These are phyloP conservation scores for Candida coleopterorum DNA, from an alignment of 805 yeast species.

Conservation along the genomic window DNA sequence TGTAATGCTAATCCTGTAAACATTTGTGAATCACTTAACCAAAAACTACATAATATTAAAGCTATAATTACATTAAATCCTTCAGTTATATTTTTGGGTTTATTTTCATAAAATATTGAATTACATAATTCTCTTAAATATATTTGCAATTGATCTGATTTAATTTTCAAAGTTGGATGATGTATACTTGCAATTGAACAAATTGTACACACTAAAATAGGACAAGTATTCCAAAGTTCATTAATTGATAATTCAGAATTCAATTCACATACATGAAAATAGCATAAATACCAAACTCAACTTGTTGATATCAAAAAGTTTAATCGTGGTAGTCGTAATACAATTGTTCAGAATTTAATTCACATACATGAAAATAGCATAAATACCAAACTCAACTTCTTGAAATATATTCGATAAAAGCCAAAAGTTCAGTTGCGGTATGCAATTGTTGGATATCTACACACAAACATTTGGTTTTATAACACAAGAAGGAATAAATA, in stretches of 20 bases:
- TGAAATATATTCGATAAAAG: too few species aligned
- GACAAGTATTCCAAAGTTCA: slow-evolving; percentile 50
- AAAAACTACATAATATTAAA: slow-evolving; percentile 59
- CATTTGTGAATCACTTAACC: slow-evolving; percentile 63
- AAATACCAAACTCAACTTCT: too few species aligned
- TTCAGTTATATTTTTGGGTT: slow-evolving; percentile 41
- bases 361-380: too few species aligned
- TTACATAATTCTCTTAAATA: slow-evolving; percentile 33
- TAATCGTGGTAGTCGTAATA: too few species aligned
- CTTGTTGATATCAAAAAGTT: too few species aligned
- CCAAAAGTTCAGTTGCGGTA: too few species aligned
- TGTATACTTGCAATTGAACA: slow-evolving; percentile 61
- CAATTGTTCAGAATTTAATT: too few species aligned
- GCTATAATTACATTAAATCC: slow-evolving; percentile 61
- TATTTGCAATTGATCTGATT: slow-evolving; percentile 22
- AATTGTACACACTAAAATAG: slow-evolving; percentile 54
- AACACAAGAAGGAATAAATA: too few species aligned
- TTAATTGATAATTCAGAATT: slow-evolving; percentile 46
- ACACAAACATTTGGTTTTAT: too few species aligned
- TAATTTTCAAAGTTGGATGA: slow-evolving; percentile 39
- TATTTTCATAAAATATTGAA: slow-evolving; percentile 28
- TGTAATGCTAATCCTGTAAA: slow-evolving; percentile 67
- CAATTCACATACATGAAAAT: too few species aligned
- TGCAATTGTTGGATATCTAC: too few species aligned
- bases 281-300: too few species aligned